These are phyloP conservation scores for Cladosporium colombiae DNA, from an alignment of 2,329 filamentous ascomycete species.

Conservation along the genomic window DNA sequence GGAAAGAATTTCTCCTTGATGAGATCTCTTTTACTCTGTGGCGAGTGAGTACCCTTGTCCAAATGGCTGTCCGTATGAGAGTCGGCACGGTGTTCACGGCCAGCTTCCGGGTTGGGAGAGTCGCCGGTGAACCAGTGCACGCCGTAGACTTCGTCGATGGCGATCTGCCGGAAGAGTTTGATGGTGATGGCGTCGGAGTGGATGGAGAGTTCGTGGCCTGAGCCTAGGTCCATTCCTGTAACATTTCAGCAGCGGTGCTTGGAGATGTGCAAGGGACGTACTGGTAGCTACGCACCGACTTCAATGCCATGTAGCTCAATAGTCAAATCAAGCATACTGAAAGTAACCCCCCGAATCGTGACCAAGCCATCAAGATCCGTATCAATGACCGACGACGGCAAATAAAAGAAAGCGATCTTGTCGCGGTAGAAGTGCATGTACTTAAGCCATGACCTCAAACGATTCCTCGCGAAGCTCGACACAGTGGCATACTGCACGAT, in stretches of 20 bases:
- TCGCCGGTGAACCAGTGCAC: slow-evolving; percentile 50
- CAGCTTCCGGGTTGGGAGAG: neutral
- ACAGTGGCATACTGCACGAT: slow-evolving; percentile 51
- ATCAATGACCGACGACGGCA: slow-evolving; percentile 57
- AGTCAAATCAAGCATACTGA: slow-evolving; percentile 53
- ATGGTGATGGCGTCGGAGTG: slow-evolving; percentile 53
- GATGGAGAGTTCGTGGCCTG: slow-evolving; percentile 49
- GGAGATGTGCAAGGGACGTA: neutral
- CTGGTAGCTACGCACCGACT: slow-evolving; percentile 40
- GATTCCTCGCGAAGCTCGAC: slow-evolving; percentile 39
- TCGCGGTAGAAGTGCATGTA: slow-evolving; percentile 54
- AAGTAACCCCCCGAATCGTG: slow-evolving; percentile 54
- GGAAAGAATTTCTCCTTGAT: neutral
- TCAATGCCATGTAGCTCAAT: slow-evolving; percentile 56
- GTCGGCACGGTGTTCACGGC: neutral
- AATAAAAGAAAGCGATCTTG: slow-evolving; percentile 51
- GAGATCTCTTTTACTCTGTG: neutral
- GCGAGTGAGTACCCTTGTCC: neutral
- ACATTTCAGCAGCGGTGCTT: slow-evolving; percentile 41
- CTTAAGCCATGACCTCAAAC: slow-evolving; percentile 49
- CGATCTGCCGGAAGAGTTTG: slow-evolving; percentile 51
- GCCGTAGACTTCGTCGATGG: slow-evolving; percentile 56
- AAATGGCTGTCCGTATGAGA: neutral
- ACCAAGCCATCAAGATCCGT: slow-evolving; percentile 55
- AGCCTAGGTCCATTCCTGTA: slow-evolving; percentile 49